Conservation (phyloP, 129 eudicot species). For the Arctium minus region DNA sequence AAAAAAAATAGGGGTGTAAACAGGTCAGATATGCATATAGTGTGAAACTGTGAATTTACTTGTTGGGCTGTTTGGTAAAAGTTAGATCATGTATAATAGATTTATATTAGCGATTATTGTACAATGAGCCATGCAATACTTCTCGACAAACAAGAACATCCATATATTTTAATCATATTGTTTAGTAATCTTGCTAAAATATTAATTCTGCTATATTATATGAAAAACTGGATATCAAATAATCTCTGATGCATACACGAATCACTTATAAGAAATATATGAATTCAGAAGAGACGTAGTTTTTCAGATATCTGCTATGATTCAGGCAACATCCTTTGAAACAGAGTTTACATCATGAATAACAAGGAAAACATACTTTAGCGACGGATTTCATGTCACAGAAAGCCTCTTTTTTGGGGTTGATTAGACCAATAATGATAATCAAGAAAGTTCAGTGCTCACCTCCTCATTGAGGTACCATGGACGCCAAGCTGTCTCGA, state of each 20-base stretch:
- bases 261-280: neutral
- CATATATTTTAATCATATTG: neutral
- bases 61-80: neutral
- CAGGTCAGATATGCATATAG: neutral
- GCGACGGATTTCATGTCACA: neutral
- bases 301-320: neutral
- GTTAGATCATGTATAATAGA: neutral
- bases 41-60: neutral
- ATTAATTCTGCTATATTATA: neutral
- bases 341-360: neutral
- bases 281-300: neutral
- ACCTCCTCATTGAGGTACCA: conserved; percentile 46
- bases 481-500: conserved; percentile 43
- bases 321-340: neutral
- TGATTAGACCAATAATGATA: neutral
- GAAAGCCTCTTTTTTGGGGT: neutral
- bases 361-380: neutral
- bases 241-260: neutral
- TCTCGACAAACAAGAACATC: neutral
- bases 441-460: neutral
- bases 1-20: neutral
- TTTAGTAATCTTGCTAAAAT: too few relatives aligned
- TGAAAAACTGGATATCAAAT: neutral
- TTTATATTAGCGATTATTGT: neutral
- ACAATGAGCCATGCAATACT: neutral